A percentile compares a stretch with the other conserved stretches of the same genome.
These are phyloP conservation scores for Wickerhamomyces silvicola DNA, from an alignment of 805 yeast genomes.

Conservation along the genomic window DNA sequence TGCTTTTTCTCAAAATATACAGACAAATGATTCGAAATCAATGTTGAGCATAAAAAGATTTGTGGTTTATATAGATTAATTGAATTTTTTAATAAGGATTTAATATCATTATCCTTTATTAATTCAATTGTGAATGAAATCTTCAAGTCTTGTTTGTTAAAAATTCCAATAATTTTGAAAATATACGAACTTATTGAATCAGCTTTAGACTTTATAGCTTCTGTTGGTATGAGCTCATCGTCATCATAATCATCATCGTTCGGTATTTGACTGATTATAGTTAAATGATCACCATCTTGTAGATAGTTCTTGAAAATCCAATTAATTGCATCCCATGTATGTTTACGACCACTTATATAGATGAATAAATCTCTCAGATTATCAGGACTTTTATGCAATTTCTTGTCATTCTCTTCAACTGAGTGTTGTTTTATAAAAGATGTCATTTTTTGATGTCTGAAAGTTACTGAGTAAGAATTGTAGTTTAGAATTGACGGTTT, in stretches of 20 bases:
- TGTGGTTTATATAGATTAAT: constrained; percentile 16
- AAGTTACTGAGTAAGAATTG: constrained; percentile 14
- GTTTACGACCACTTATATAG: constrained; percentile 17
- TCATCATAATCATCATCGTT: constrained; percentile 11
- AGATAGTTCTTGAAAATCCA: constrained; percentile 16
- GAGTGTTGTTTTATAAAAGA: constrained; percentile 7
- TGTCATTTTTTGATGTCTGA: constrained; percentile 14
- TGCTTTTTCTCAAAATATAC: constrained; percentile 2
- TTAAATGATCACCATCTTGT: constrained; percentile 21
- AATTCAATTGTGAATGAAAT: constrained; percentile 19
- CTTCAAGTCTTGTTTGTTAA: constrained; percentile 10
- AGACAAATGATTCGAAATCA: constrained; percentile 9
- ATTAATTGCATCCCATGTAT: constrained; percentile 21
- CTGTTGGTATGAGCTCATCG: constrained; percentile 5
- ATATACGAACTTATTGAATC: constrained; percentile 11
- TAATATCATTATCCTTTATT: constrained; percentile 13
- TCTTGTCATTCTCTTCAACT: constrained; percentile 1
- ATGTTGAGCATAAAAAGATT: constrained; percentile 12
- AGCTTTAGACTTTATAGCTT: constrained; percentile 10
- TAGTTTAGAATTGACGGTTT: constrained; percentile 9
- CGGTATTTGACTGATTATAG: constrained; percentile 16
- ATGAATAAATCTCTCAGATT: constrained; percentile 17
- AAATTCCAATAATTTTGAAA: constrained; percentile 7
- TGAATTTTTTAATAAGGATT: constrained; percentile 11
- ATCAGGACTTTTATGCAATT: constrained; percentile 7